Percentiles rank a stretch among this genome's conserved stretches.
These are phyloP conservation scores for Cyberlindnera sargentensis DNA, from an alignment of 805 yeast genomes.

Conservation along the genomic window DNA sequence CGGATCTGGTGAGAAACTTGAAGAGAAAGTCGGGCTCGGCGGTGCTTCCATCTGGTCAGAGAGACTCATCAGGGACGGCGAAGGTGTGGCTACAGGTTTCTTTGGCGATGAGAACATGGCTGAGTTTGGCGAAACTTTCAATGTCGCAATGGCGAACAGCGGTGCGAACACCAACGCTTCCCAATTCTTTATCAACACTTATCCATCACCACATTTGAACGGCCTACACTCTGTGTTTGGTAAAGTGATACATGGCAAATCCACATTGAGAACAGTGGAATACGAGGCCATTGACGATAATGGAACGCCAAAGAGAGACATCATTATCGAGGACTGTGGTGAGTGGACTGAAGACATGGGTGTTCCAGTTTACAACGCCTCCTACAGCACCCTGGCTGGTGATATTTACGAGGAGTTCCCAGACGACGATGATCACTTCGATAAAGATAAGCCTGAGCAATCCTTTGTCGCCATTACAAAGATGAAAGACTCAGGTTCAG, in stretches of 20 bases:
- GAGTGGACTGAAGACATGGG: conserved; percentile 46
- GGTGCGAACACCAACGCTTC: conserved; percentile 50
- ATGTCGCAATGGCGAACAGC: conserved; percentile 59
- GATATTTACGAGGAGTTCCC: conserved; percentile 75
- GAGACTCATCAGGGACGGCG: conserved; percentile 16
- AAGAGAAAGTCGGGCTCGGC: conserved; percentile 30
- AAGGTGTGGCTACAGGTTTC: conserved; percentile 23
- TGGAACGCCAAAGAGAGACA: conserved; percentile 34
- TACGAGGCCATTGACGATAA: conserved; percentile 37
- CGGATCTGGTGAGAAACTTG: conserved; percentile 28
- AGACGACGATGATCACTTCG: conserved; percentile 58
- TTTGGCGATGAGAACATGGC: conserved; percentile 54
- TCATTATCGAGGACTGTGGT: conserved; percentile 54
- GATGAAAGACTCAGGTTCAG: conserved; percentile 64
- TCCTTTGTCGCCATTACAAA: conserved; percentile 44
- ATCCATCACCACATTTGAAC: conserved; percentile 63
- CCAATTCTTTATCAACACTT: conserved; percentile 67
- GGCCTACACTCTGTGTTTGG: conserved; percentile 81
- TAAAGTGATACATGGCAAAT: conserved; percentile 56
- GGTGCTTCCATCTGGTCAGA: conserved; percentile 37
- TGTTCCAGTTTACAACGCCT: conserved; percentile 57
- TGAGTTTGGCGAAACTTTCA: conserved; percentile 37
- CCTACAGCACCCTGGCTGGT: conserved; percentile 54
- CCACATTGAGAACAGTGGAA: conserved; percentile 62
- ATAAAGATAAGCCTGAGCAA: conserved; percentile 45